Evolutionary conservation across 768 basidiomycete genomes (phyloP), one percentile per base, ranked within the genome.

Genomic region (Mycena albidolilacea): DNA sequence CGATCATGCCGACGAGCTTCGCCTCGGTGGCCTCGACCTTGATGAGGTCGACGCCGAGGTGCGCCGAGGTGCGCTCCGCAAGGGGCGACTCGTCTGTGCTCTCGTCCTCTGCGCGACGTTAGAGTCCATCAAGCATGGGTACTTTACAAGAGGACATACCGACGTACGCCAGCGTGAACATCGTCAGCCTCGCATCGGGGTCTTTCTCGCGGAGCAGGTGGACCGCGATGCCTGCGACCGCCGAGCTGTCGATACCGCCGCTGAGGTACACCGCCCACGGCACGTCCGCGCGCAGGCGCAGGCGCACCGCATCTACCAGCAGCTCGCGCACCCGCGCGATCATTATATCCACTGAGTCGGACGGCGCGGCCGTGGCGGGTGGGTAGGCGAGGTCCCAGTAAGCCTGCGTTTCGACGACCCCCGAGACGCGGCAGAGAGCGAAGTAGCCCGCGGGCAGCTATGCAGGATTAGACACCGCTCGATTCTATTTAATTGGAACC

Each of bases 351-450:
- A 76, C 17, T 0, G 64, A 63, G 1, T 17, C 17, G 0, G 70
- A 14, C 0, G 64, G 63, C 6, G 35, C 10, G 0, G 54, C 35
- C 1, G 65, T 38, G 0, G 67, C 61, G 2, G 66, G 11, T 0
- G 70, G 39, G 48, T 72, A 77, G 1, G 62, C 46, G 35, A 74
- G 70, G 43, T 77, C 76, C 76, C 76, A 77, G 71, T 77, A 77
- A 0, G 55, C 21, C 30, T 75, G 50, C 0, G 46, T 67, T 14
- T 66, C 38, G 23, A 77, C 41, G 48, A 52, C 3, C 21, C 76
- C 76, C 17, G 67, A 59, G 14, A 60, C 23, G 0, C 73, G 15
- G 35, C 64, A 69, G 54, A 73, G 14, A 0, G 60, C 70, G 38
- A 68, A 58, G 21, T 72, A 19, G 1, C 67, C 67, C 1, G 70